Percentiles rank a stretch among this genome's conserved stretches.
These are phyloP conservation scores for Tephrocybe sp. DNA, from an alignment of 768 basidiomycete genomes.

Conservation along the genomic window DNA sequence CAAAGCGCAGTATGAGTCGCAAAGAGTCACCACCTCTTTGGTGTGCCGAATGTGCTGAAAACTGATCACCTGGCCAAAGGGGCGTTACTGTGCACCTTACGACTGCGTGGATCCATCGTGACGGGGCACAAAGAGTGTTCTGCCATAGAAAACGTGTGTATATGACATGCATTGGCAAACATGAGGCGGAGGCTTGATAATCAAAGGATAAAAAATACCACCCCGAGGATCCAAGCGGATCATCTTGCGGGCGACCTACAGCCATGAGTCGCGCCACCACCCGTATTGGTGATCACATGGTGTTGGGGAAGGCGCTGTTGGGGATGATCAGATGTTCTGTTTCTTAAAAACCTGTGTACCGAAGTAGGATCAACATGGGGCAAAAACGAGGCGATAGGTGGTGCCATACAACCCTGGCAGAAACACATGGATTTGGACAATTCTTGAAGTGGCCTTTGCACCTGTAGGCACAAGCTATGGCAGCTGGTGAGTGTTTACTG, in stretches of 20 bases:
- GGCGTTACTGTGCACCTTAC: neutral
- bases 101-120: constrained; percentile 1
- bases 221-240: constrained; percentile 8
- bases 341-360: neutral
- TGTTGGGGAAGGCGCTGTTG: neutral
- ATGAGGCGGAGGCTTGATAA: neutral
- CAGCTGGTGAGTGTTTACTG: too few relatives aligned
- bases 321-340: neutral
- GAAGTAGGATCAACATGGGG: neutral
- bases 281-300: constrained; percentile 4
- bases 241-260: neutral
- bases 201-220: neutral
- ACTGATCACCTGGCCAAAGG: neutral
- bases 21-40: neutral
- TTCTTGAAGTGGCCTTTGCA: too few relatives aligned
- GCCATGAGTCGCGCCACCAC: constrained; percentile 1
- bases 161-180: neutral
- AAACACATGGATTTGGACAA: too few relatives aligned
- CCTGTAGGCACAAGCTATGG: too few relatives aligned
- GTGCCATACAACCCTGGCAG: too few relatives aligned
- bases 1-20: neutral
- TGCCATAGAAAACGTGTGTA: neutral
- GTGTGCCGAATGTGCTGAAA: neutral
- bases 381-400: neutral
- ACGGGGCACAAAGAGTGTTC: neutral